A percentile compares a stretch with the other conserved stretches of the same genome.
Conservation (phyloP, 805 yeast genomes). For the Metschnikowia picachoensis region DNA sequence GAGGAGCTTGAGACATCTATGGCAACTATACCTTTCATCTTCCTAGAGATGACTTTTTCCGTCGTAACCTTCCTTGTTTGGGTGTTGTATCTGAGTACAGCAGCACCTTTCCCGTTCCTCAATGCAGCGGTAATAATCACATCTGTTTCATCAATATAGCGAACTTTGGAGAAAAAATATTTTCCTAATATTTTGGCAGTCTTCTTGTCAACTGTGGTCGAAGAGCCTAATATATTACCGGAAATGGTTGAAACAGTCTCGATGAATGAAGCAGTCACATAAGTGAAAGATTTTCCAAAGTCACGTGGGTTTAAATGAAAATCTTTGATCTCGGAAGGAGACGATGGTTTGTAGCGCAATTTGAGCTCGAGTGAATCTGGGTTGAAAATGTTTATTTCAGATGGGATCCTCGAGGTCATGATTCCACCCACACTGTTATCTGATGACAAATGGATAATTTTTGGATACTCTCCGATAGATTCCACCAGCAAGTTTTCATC, state of each 20-base stretch:
- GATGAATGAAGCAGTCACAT: conserved; percentile 53
- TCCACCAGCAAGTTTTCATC: conserved; percentile 39
- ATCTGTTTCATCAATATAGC: conserved; percentile 34
- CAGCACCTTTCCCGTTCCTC: conserved; percentile 34
- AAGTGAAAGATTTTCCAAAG: conserved; percentile 61
- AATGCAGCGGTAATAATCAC: conserved; percentile 33
- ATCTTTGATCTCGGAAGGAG: conserved; percentile 56
- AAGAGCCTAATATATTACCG: conserved; percentile 34
- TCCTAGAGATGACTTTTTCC: conserved; percentile 40
- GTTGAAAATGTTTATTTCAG: conserved; percentile 59
- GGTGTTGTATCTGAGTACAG: conserved; percentile 43
- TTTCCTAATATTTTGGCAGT: conserved; percentile 20
- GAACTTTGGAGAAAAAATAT: conserved; percentile 39
- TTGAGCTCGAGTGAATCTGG: conserved; percentile 50
- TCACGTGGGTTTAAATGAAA: conserved; percentile 55
- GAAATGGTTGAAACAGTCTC: conserved; percentile 49
- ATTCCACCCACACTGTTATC: conserved; percentile 65
- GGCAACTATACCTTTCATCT: conserved; percentile 53
- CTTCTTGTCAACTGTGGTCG: conserved; percentile 19
- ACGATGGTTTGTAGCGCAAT: conserved; percentile 49
- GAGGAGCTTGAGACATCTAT: conserved; percentile 41
- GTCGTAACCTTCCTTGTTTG: conserved; percentile 39
- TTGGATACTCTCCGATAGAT: conserved; percentile 54
- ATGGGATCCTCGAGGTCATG: conserved; percentile 64
- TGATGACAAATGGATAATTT: conserved; percentile 52